Evolutionary conservation across 2,329 filamentous ascomycete species (phyloP).

Genomic region (Aspergillus neotritici): DNA sequence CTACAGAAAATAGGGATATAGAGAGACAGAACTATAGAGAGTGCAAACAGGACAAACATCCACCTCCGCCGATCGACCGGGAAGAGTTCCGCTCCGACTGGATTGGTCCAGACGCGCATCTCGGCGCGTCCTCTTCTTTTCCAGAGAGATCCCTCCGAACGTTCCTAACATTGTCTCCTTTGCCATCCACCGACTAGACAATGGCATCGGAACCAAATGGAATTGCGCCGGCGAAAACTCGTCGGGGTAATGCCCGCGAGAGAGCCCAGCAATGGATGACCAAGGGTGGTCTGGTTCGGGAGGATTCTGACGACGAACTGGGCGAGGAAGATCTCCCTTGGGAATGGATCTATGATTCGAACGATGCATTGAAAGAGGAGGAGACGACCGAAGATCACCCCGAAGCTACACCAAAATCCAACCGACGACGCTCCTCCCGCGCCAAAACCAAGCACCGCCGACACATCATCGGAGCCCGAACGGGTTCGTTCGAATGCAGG

Average conservation of each 20-base stretch:
- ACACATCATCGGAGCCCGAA: slow-evolving; percentile 72
- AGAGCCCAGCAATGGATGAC: slow-evolving; percentile 47
- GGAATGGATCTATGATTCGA: slow-evolving; percentile 67
- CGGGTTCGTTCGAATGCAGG: slow-evolving; percentile 72
- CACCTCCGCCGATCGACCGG: too few relatives aligned
- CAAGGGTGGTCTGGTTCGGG: slow-evolving; percentile 59
- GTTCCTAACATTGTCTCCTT: too few relatives aligned
- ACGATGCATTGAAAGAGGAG: slow-evolving; percentile 18
- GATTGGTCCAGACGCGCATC: not conserved
- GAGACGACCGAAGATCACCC: slow-evolving; percentile 10
- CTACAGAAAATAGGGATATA: too few relatives aligned
- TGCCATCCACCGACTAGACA: not conserved
- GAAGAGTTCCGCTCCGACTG: not conserved
- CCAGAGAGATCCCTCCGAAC: too few relatives aligned
- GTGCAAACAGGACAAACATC: too few relatives aligned
- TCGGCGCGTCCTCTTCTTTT: not conserved
- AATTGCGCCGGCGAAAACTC: slow-evolving; percentile 9
- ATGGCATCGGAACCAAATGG: slow-evolving; percentile 19
- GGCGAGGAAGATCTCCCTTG: slow-evolving; percentile 66
- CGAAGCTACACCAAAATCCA: slow-evolving; percentile 20
- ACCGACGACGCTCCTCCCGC: slow-evolving; percentile 26
- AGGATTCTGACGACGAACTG: slow-evolving; percentile 86
- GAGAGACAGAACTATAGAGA: too few relatives aligned
- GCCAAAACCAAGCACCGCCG: slow-evolving; percentile 23
- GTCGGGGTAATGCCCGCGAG: slow-evolving; percentile 25